Base-by-base conservation (phyloP, 2,329 filamentous ascomycete genomes). In the Sporothrix humicola region DNA sequence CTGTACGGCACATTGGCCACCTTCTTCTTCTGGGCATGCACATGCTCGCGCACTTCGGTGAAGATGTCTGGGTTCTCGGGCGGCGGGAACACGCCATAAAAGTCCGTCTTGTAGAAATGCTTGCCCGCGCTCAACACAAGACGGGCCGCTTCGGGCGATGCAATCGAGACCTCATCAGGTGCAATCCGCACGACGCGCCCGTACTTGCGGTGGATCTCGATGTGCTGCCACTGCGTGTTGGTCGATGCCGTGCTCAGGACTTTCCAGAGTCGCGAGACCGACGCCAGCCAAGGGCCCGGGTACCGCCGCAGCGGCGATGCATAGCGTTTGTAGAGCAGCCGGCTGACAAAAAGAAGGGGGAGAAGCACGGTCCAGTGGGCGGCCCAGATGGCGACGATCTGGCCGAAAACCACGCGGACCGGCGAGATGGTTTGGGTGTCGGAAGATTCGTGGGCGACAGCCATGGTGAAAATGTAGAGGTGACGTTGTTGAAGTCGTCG, bases 31-130 rank as follows among this genome's bases (percentile, higher is more conserved):
- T 83, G 82, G 0, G 86, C 85, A 78, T 89, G 87, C n/a, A 86
- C 84, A 7, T 84, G 81, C 79, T 88, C 86, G 71, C 86, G 81
- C 17, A 82, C 84, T 78, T 88, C 87, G 56, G 87, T 88, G 79
- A 88, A 88, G 78, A 88, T 88, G 74, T 88, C 87, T 6, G 87
- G 86, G 79, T 88, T 87, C 79, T 87, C 85, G 0, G 85, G 84
- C 3, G 87, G 87, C 44, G 86, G 86, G 77, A 88, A 88, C 7
- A 88, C 86, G 54, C 79, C 81, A 77, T 87, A 87, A 75, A 87
- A 87, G 73, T 83, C 79, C 2, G 86, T 87, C 81, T 87, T 87
- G 80, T 84, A 82, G 79, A 87, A 87, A 23, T 84, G 82, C 78
- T 86, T 86, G 8, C 86, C 86, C 0, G 85, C 85, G 61, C 82